Evolutionary conservation across 73 alveolate genomes (phyloP).

Genomic region (Paramecium tetraurelia): DNA sequence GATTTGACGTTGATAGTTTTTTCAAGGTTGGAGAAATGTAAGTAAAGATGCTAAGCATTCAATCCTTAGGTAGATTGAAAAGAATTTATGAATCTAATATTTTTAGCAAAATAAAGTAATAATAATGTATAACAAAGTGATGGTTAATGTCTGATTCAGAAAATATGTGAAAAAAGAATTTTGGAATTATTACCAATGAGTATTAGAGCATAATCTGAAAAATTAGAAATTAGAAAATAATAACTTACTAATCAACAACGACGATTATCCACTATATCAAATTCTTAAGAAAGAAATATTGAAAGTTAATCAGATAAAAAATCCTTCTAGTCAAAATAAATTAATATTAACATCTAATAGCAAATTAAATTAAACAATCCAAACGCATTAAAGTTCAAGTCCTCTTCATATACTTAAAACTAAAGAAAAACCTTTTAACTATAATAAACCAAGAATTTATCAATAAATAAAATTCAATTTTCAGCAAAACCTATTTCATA

Average conservation of each 20-base stretch:
- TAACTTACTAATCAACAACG: neutral
- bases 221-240: neutral
- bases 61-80: neutral
- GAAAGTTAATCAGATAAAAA: neutral
- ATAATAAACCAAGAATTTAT: neutral
- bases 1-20: conserved; percentile 12
- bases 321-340: neutral
- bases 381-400: neutral
- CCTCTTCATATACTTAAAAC: neutral
- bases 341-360: neutral
- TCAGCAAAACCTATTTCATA: neutral
- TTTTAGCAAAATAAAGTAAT: neutral
- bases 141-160: conserved; percentile 7
- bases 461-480: neutral
- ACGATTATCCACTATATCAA: neutral
- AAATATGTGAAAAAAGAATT: neutral
- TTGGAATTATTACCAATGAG: neutral
- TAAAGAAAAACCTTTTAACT: neutral
- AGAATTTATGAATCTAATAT: neutral
- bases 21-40: neutral
- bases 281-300: neutral
- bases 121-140: neutral
- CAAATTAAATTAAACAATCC: neutral
- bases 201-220: conserved; percentile 3
- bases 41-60: neutral